Evolutionary conservation across 169 alveolate species (phyloP).

Genomic region (Plasmodium gonderi): DNA sequence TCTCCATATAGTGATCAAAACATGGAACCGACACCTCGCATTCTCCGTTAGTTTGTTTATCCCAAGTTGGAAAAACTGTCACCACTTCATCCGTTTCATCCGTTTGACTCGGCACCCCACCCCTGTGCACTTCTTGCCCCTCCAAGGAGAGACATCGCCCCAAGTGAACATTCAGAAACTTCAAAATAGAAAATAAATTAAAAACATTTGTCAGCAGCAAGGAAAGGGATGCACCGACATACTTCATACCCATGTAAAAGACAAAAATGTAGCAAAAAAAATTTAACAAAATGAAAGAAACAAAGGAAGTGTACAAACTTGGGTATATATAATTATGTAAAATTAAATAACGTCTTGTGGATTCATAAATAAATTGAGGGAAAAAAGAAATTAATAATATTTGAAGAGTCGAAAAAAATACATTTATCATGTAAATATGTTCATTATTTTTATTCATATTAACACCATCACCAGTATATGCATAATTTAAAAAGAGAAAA

Average conservation of each 20-base stretch:
- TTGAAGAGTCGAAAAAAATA: conserved; percentile 19
- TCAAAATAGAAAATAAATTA: neutral
- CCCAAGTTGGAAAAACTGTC: too few relatives aligned
- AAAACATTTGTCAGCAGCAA: neutral
- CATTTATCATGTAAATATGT: neutral
- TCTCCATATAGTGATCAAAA: too few relatives aligned
- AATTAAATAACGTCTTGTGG: conserved; percentile 16
- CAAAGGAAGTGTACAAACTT: conserved; percentile 19
- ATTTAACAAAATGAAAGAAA: conserved; percentile 21
- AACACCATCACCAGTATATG: neutral
- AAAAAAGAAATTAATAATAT: conserved; percentile 9
- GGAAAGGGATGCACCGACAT: conserved; percentile 18
- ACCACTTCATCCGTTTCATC: too few relatives aligned
- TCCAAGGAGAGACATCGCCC: neutral
- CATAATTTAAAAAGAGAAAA: neutral
- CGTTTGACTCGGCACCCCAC: neutral
- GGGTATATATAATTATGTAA: conserved; percentile 40
- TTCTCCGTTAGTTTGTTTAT: too few relatives aligned
- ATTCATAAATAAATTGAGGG: conserved; percentile 35
- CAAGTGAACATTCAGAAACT: conserved; percentile 5
- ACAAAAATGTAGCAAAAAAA: conserved; percentile 33
- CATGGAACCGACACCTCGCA: too few relatives aligned
- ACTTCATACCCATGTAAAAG: neutral
- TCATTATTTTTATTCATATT: neutral
- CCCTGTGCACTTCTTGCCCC: neutral